phyloP scores from a whole-genome alignment of 805 yeast genomes.

The Lipomyces oligophaga region DNA sequence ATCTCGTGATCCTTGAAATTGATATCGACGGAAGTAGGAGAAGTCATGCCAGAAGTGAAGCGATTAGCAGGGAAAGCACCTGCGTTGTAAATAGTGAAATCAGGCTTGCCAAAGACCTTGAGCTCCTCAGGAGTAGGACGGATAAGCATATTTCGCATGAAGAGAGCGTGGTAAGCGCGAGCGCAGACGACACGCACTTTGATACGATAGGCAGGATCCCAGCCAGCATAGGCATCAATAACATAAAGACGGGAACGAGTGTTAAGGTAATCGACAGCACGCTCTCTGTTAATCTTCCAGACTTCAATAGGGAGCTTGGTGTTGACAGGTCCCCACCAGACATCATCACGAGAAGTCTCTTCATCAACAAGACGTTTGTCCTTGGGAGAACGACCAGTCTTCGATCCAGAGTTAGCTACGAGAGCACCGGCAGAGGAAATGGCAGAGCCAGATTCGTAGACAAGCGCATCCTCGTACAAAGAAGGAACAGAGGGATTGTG shows the following conservation, averaged over 20 bases:
- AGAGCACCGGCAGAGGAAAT: slow-evolving; percentile 91
- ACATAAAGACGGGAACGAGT: slow-evolving; percentile 92
- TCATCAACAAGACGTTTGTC: slow-evolving; percentile 98
- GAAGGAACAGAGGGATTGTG: slow-evolving; percentile 93
- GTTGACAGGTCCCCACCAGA: slow-evolving; percentile 99
- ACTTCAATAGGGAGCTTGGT: slow-evolving; percentile 90
- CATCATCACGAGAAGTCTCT: slow-evolving; percentile 70
- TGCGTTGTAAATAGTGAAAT: slow-evolving; percentile 96
- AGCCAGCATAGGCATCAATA: slow-evolving; percentile 96
- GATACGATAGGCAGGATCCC: slow-evolving; percentile 73
- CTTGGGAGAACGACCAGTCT: slow-evolving; percentile 97
- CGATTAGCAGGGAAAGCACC: slow-evolving; percentile 98
- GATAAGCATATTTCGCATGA: slow-evolving; percentile 97
- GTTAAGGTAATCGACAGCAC: slow-evolving; percentile 95
- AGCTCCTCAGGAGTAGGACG: slow-evolving; percentile 89
- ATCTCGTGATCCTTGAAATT: slow-evolving; percentile 97
- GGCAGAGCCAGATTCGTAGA: slow-evolving; percentile 80
- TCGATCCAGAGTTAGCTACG: slow-evolving; percentile 90
- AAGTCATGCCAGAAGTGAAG: slow-evolving; percentile 95
- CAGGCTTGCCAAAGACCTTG: slow-evolving; percentile 90
- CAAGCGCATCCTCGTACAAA: slow-evolving; percentile 88
- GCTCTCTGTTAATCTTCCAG: slow-evolving; percentile 91
- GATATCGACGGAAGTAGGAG: slow-evolving; percentile 90
- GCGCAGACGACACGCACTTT: slow-evolving; percentile 37
- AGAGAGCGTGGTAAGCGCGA: slow-evolving; percentile 95